Evolutionary conservation across 1,284 basidiomycete species (phyloP), one percentile per base, ranked within the genome.

Genomic region (Caloboletus inedulis): DNA sequence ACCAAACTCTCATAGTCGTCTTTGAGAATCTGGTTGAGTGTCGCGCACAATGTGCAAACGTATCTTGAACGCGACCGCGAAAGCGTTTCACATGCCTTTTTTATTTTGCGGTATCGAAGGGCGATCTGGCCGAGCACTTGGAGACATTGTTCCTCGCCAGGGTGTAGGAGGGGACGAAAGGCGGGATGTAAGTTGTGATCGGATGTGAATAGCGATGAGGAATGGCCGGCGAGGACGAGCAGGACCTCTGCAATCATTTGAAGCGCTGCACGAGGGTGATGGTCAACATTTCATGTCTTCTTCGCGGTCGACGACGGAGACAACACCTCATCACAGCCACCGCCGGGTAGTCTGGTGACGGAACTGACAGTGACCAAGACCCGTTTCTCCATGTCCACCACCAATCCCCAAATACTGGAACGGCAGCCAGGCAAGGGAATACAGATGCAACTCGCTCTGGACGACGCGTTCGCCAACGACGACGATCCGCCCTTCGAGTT

Each of bases 171-270:
- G 10, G 83, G 75, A 2, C 76, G 68, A 60, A 93, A 86, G 0
- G 84, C 77, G 3, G 87, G 80, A 47, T 87, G 77, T 13, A 92
- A 64, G 14, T 75, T 72, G 55, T 82, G 70, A 44, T 82, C 80
- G 46, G 71, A 63, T 10, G 81, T 77, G 64, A 94, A 91, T 47
- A 94, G 76, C 2, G 90, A 88, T 0, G 91, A 94, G 1, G 82
- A 77, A 72, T 94, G 90, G 35, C 91, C 92, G 3, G 86, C 83
- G 43, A 94, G 84, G 46, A 93, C 77, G 49, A 93, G 80, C 41
- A 94, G 79, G 46, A 94, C 75, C 71, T 94, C 92, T 59, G 90
- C 85, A 57, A 94, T 89, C 91, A 94, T 84, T 13, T 49, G 27
- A 45, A 40, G 44, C 7, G 14, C 18, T 34, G 16, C 27, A 18